Conservation (phyloP, 202 grass and related monocot genomes). For the Panicum hallii region DNA sequence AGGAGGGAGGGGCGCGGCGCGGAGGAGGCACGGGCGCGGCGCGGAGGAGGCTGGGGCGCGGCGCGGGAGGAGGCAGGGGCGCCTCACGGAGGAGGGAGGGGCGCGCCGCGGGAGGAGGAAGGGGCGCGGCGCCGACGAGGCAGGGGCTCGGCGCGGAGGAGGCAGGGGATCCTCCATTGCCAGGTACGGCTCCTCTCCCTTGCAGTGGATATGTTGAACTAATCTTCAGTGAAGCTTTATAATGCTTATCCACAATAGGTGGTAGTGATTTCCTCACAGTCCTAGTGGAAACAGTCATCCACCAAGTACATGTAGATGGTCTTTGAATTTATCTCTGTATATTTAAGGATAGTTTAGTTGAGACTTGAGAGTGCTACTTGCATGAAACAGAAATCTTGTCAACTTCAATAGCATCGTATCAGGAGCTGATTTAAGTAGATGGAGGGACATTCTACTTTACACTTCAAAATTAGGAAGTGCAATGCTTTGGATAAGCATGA, state of each 20-base stretch:
- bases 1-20: too few relatives aligned
- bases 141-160: too few relatives aligned
- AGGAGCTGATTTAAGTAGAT: slow-evolving; percentile 38
- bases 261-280: slow-evolving; percentile 55
- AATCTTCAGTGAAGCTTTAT: not conserved
- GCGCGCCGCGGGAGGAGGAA: too few relatives aligned
- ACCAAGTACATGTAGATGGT: slow-evolving; percentile 35
- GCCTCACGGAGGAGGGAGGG: too few relatives aligned
- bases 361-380: slow-evolving; percentile 31
- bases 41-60: too few relatives aligned
- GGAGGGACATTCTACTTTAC: slow-evolving; percentile 27
- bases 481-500: slow-evolving; percentile 61
- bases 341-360: slow-evolving; percentile 32
- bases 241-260: slow-evolving; percentile 46
- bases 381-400: slow-evolving; percentile 33
- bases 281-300: slow-evolving; percentile 54
- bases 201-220: slow-evolving; percentile 10
- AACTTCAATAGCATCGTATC: slow-evolving; percentile 29
- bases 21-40: too few relatives aligned
- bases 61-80: too few relatives aligned
- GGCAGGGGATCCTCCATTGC: too few relatives aligned
- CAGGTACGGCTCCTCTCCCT: too few relatives aligned
- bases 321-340: slow-evolving; percentile 12
- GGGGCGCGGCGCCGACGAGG: too few relatives aligned
- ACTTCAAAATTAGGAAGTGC: slow-evolving; percentile 30